phyloP scores from a whole-genome alignment of 1,139 yeast genomes.

The Geotrichum siamense region DNA sequence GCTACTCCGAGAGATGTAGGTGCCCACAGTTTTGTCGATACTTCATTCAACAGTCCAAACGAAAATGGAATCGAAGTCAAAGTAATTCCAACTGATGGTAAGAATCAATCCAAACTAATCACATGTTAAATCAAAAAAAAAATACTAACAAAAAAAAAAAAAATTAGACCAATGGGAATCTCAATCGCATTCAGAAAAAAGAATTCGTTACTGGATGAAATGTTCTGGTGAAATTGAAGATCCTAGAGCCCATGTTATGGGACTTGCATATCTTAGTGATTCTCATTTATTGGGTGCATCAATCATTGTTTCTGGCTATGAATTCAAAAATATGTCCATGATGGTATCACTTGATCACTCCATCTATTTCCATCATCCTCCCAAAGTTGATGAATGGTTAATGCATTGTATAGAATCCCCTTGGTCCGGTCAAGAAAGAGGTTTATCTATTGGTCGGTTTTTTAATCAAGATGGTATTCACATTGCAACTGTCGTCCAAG shows the following conservation, averaged over 20 bases:
- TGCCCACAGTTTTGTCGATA: background rate
- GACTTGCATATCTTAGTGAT: conserved; percentile 58
- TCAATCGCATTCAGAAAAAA: conserved; percentile 11
- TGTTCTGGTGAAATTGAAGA: conserved; percentile 36
- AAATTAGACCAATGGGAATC: conserved; percentile 12
- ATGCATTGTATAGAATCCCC: conserved; percentile 45
- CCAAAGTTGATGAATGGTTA: conserved; percentile 50
- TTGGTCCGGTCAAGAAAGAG: conserved; percentile 49
- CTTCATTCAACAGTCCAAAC: background rate
- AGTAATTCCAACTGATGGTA: conserved; percentile 26
- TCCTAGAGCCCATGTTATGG: conserved; percentile 48
- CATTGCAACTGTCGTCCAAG: conserved; percentile 61
- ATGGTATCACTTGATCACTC: conserved; percentile 63
- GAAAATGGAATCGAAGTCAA: conserved; percentile 8
- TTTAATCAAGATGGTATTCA: conserved; percentile 46
- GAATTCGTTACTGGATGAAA: conserved; percentile 38
- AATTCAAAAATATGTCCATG: conserved; percentile 39
- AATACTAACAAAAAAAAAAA: too few species aligned
- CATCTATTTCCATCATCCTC: conserved; percentile 57
- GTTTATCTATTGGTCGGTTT: conserved; percentile 53
- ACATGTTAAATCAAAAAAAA: too few species aligned
- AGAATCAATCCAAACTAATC: background rate
- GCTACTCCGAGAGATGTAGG: conserved; percentile 7
- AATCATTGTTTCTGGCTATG: conserved; percentile 40
- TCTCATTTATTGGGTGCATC: conserved; percentile 48